phyloP scores from a whole-genome alignment of 2,329 filamentous ascomycete genomes.

The Pleomassaria siparia region DNA sequence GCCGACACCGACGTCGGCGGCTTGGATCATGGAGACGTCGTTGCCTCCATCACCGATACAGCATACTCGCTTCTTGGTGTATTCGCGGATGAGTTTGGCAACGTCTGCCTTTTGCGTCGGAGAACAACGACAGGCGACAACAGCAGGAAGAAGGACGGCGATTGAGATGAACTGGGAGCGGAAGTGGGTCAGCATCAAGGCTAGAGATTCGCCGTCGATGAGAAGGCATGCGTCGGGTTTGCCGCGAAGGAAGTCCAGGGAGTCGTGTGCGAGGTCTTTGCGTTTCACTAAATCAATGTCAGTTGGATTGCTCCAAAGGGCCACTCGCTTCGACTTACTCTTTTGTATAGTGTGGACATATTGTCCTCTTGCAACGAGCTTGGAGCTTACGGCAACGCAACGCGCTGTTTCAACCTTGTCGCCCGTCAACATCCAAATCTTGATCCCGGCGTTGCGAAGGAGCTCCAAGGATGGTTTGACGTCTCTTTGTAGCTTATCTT shows the following conservation, averaged over 20 bases:
- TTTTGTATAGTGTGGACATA: constrained; percentile 93
- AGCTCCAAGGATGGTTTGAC: constrained; percentile 95
- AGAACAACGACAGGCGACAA: constrained; percentile 94
- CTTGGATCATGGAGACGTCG: constrained; percentile 99
- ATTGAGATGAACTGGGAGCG: constrained; percentile 82
- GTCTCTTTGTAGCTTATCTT: constrained; percentile 93
- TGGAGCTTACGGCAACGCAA: constrained; percentile 92
- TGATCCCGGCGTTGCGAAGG: constrained; percentile 93
- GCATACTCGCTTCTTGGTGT: constrained; percentile 93
- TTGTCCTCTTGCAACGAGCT: constrained; percentile 89
- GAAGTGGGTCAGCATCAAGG: constrained; percentile 80
- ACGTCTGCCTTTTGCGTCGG: constrained; percentile 97
- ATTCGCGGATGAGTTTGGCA: constrained; percentile 82
- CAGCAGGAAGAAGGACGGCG: constrained; percentile 83
- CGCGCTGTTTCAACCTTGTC: constrained; percentile 98
- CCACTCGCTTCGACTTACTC: constrained; percentile 33
- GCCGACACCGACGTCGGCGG: constrained; percentile 94
- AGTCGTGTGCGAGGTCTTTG: constrained; percentile 82
- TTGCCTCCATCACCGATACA: constrained; percentile 98
- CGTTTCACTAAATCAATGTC: constrained; percentile 59
- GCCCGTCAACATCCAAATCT: constrained; percentile 99
- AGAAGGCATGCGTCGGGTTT: constrained; percentile 86
- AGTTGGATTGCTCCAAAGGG: constrained; percentile 3
- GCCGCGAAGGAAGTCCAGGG: constrained; percentile 83
- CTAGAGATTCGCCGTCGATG: constrained; percentile 90